Percentiles rank a stretch among this genome's conserved stretches.
Evolutionary conservation across 2,329 filamentous ascomycete species (phyloP).

Genomic region (Didymella glomerata): DNA sequence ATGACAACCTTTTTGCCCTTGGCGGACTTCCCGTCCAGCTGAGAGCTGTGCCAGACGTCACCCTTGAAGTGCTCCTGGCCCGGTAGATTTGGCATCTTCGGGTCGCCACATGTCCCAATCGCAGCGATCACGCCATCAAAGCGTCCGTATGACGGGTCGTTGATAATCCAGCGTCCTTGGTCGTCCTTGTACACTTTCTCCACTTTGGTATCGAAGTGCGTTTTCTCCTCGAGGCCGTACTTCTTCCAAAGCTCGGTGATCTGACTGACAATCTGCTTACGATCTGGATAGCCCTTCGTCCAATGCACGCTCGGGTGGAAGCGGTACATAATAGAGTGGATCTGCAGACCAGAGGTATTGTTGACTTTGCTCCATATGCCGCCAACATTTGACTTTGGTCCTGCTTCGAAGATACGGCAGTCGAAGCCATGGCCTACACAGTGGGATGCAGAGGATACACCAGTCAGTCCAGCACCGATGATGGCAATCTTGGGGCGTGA

Average conservation of each 20-base stretch:
- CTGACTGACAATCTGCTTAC: slow-evolving; percentile 77
- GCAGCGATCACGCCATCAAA: slow-evolving; percentile 84
- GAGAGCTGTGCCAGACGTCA: slow-evolving; percentile 76
- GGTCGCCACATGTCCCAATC: slow-evolving; percentile 81
- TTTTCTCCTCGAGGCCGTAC: slow-evolving; percentile 75
- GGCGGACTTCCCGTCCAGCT: slow-evolving; percentile 75
- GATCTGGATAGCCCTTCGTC: slow-evolving; percentile 77
- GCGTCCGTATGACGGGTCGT: slow-evolving; percentile 71
- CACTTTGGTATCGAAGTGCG: slow-evolving; percentile 75
- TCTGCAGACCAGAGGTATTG: slow-evolving; percentile 81
- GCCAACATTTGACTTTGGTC: slow-evolving; percentile 70
- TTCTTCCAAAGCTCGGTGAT: slow-evolving; percentile 76
- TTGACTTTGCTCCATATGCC: slow-evolving; percentile 87
- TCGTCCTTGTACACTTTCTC: slow-evolving; percentile 74
- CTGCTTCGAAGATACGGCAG: slow-evolving; percentile 79
- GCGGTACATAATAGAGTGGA: slow-evolving; percentile 86
- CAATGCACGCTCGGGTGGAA: slow-evolving; percentile 84
- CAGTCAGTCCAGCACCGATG: slow-evolving; percentile 67
- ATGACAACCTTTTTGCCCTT: slow-evolving; percentile 78
- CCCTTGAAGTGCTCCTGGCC: slow-evolving; percentile 78
- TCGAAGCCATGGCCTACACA: slow-evolving; percentile 88
- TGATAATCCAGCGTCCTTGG: slow-evolving; percentile 78
- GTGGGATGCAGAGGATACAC: slow-evolving; percentile 80
- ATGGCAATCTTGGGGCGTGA: slow-evolving; percentile 65
- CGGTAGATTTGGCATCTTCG: slow-evolving; percentile 74